Percentiles rank a stretch among this genome's conserved stretches.
Evolutionary conservation across 1,139 yeast species (phyloP).

Genomic region (Sugiyamaella japonica): DNA sequence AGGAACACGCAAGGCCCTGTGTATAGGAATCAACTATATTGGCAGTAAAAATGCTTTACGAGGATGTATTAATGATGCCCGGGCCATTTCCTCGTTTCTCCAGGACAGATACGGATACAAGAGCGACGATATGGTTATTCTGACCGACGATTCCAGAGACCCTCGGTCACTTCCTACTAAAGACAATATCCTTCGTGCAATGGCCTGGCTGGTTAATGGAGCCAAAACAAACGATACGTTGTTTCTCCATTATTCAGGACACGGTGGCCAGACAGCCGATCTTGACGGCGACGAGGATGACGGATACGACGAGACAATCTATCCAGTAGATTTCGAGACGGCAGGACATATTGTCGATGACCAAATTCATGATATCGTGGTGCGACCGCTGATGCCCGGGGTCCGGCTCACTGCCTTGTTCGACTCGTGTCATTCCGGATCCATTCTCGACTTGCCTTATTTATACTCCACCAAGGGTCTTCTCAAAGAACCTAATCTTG

Average conservation of each 20-base stretch:
- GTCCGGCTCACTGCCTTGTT: constrained; percentile 84
- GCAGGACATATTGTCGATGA: constrained; percentile 82
- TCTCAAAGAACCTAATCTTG: constrained; percentile 82
- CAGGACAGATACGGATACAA: constrained; percentile 62
- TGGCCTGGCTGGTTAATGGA: constrained; percentile 84
- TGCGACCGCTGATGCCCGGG: constrained; percentile 73
- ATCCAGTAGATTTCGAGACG: constrained; percentile 81
- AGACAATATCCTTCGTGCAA: constrained; percentile 77
- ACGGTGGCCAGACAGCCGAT: constrained; percentile 84
- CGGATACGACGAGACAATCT: constrained; percentile 86
- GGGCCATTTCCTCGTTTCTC: constrained; percentile 42
- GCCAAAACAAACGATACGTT: constrained; percentile 73
- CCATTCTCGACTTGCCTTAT: constrained; percentile 85
- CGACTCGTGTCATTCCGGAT: constrained; percentile 94
- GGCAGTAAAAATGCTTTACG: constrained; percentile 69
- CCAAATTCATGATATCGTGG: constrained; percentile 79
- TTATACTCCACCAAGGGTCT: constrained; percentile 89
- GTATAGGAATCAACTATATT: constrained; percentile 84
- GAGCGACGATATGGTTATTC: constrained; percentile 76
- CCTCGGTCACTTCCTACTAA: constrained; percentile 69
- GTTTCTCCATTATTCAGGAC: constrained; percentile 88
- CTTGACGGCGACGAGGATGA: constrained; percentile 87
- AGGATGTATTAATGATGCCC: constrained; percentile 76
- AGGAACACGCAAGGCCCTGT: constrained; percentile 76
- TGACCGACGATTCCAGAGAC: constrained; percentile 73